These are phyloP conservation scores for Globisporangium orthogonon DNA, from an alignment of 352 stramenopile species.

Conservation along the genomic window DNA sequence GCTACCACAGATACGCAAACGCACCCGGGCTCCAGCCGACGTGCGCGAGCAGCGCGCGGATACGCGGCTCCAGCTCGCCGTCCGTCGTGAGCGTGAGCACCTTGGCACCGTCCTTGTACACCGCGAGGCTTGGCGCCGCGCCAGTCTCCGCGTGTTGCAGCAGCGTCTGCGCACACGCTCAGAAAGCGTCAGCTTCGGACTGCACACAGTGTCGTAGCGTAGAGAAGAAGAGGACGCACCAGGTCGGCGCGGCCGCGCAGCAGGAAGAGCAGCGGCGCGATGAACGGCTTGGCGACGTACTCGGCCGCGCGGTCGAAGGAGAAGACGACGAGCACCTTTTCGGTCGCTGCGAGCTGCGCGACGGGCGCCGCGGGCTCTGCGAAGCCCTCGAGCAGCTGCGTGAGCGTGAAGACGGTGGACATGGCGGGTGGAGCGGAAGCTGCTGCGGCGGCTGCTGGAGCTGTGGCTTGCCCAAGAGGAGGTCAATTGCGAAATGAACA, in stretches of 20 bases:
- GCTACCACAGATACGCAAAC: neutral
- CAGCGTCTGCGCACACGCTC: constrained; percentile 24
- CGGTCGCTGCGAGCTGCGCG: constrained; percentile 23
- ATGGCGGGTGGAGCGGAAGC: neutral
- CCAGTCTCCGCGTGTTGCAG: constrained; percentile 29
- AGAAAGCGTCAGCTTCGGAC: neutral
- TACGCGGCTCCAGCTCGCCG: constrained; percentile 38
- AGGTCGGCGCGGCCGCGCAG: constrained; percentile 57
- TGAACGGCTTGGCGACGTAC: constrained; percentile 38
- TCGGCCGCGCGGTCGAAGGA: constrained; percentile 22
- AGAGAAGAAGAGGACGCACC: constrained; percentile 17
- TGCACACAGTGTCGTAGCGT: neutral
- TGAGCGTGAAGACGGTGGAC: constrained; percentile 9
- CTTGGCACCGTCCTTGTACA: constrained; percentile 44
- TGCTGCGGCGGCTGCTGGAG: neutral
- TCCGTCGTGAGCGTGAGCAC: constrained; percentile 30
- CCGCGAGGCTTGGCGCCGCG: constrained; percentile 26
- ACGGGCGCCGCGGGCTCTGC: constrained; percentile 3
- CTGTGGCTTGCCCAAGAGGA: neutral
- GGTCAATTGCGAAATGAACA: constrained; percentile 1
- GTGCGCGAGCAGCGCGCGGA: constrained; percentile 38
- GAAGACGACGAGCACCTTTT: constrained; percentile 24
- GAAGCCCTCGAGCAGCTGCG: constrained; percentile 9
- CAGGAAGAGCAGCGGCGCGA: constrained; percentile 50
- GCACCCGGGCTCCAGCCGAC: constrained; percentile 59